Evolutionary conservation across 176 grass and related monocot genomes (phyloP).

Genomic region (Poa pratensis): DNA sequence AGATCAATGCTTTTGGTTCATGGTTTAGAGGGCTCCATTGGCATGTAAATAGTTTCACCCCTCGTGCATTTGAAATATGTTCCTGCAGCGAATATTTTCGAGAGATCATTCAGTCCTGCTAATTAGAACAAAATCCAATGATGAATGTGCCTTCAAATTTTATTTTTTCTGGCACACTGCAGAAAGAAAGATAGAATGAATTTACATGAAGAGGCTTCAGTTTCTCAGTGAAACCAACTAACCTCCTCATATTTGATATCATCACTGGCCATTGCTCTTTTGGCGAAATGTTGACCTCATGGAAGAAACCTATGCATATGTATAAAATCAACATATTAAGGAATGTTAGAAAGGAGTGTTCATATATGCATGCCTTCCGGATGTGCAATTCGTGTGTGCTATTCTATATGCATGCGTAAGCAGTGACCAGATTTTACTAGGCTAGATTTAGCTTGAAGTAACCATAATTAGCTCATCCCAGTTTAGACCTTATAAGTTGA

Average conservation of each 20-base stretch:
- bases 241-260: constrained; percentile 73
- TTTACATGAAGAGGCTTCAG: background rate
- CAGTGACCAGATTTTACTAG: background rate
- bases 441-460: constrained; percentile 18
- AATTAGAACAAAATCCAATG: background rate
- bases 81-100: constrained; percentile 41
- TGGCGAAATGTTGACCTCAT: background rate
- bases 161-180: background rate
- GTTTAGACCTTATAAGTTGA: background rate
- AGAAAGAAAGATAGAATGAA: background rate
- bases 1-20: constrained; percentile 73
- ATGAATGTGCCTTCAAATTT: background rate
- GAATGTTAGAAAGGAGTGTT: background rate
- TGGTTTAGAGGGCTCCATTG: constrained; percentile 53
- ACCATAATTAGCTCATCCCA: background rate
- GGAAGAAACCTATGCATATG: background rate
- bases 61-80: constrained; percentile 57
- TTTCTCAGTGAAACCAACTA: constrained; percentile 18
- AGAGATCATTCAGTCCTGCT: background rate
- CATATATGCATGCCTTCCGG: background rate
- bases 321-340: background rate
- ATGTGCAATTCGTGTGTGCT: background rate
- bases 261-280: constrained; percentile 3
- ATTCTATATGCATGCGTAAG: constrained; percentile 20
- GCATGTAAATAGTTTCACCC: constrained; percentile 64